These are phyloP conservation scores for Fusarium ramigenum DNA, from an alignment of 2,329 filamentous ascomycete genomes.

Conservation along the genomic window DNA sequence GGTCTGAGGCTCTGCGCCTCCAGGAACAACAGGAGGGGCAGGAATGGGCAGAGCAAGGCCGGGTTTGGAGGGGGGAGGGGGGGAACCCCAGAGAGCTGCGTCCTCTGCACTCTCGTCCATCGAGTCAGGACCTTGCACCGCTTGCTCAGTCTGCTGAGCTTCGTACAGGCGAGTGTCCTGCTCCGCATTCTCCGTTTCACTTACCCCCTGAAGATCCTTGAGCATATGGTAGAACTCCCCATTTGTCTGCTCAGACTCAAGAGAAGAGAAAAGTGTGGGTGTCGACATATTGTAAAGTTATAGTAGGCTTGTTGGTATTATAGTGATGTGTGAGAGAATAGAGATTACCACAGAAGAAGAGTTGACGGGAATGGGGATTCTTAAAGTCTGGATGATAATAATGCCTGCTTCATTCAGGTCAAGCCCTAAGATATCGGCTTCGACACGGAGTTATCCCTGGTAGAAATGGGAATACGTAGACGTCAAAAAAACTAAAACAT, in stretches of 20 bases:
- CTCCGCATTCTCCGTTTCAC: background rate
- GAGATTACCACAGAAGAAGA: background rate
- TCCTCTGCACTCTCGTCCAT: background rate
- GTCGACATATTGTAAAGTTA: background rate
- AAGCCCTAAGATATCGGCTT: background rate
- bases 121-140: no score
- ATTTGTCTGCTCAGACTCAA: background rate
- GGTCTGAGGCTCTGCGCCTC: background rate
- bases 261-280: background rate
- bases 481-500: no score
- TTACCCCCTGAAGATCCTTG: background rate
- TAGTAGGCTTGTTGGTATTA: background rate
- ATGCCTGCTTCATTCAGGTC: background rate
- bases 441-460: background rate
- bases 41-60: background rate
- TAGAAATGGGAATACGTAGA: background rate
- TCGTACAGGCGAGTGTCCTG: no score
- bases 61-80: background rate
- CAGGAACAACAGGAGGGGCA: background rate
- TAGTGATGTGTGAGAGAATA: background rate
- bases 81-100: background rate
- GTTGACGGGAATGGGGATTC: background rate
- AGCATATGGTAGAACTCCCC: fast-evolving
- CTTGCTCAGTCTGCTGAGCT: no score
- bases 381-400: background rate